Base-by-base conservation (phyloP, 176 grass and related monocot genomes). In the Aegilops longissima region DNA sequence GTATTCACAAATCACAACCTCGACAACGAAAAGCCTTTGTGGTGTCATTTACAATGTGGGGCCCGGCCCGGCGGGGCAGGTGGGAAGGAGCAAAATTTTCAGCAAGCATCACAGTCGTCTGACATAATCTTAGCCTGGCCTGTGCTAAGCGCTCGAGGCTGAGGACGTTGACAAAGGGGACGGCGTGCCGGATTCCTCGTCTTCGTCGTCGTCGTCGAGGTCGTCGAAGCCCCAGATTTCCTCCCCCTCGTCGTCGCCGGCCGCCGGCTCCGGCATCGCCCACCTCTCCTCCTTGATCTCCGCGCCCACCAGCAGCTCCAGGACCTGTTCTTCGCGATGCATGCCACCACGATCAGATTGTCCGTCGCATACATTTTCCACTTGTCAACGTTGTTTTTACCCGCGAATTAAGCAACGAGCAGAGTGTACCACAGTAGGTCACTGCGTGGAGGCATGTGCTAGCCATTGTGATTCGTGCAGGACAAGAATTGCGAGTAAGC, bases 251-350 rank as follows among this genome's bases (percentile, higher is more conserved):
- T 11, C 87, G 40, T 84, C 88, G 3, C 80, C 88, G 5, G 5
- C 81, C 10, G 66, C 84, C 45, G 70, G 83, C 63, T 91, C 84
- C 2, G 90, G 92, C 87, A 96, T 91, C 83, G 80, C 85, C 97
- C 94, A 99, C 61, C 79, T 80, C 34, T 97, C 94, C 66, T 92
- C 90, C 59, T 30, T 70, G 70, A 96, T 93, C 88, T 96, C 92
- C n/a, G 65, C 79, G 40, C 70, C 89, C 66, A 97, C 97, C 77
- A 99, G 29, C 76, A 99, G 66, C 87, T 94, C 94, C 87, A 99
- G 54, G 36, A 94, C 97, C 97, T 99, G 91, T 3, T 54, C 16
- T 16, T 17, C 59, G 40, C 3, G 8, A 54, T 18, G 51, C 68
- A 36, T 8, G 1, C 0, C 4, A 17, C 23, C 40, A 80, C 45